Evolutionary conservation across 768 basidiomycete species (phyloP), one percentile per base, ranked within the genome.

Genomic region (Boletus pseudo-olivaceus): DNA sequence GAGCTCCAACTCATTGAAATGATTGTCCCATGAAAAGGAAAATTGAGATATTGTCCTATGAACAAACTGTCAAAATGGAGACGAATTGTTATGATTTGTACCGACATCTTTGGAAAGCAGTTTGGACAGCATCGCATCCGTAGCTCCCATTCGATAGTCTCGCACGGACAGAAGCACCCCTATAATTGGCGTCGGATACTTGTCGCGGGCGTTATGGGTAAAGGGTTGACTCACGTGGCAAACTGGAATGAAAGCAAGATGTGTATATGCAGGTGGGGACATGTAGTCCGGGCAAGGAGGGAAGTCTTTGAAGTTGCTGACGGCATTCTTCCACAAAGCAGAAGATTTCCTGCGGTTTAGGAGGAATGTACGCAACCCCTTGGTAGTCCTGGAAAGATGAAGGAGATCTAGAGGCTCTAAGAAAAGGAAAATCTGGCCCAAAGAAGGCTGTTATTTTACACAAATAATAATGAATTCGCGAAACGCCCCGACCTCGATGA

Each of bases 351-450:
- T 34, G 35, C 56, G 66, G 30, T 58, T 58, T 26, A 70, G 57
- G 1, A 75, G 55, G 15, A 72, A 60, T 7, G 30, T 33, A 17
- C 71, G 64, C 11, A 74, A 61, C 7, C 53, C 61, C 34, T 73
- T 72, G 9, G 62, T 66, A 19, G 63, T 63, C 33, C 71, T 62
- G n/a, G 67, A 40, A 4, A 75, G 63, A 27, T 68, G 55, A 23
- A 74, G 64, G 8, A 74, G 53, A 47, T 74, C 69, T 5, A 66
- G 33, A 1, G 74, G 72, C 9, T 67, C 62, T 12, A 73, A 51
- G 50, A 65, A 51, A 5, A 60, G 58, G 26, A 73, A 65, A 30
- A 72, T 45, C 59, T 60, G 17, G 7, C 10, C 19, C 19, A 19
- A 26, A 7, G 27, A 30, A 15, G 10, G 26, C 27, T 35, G 15